Evolutionary conservation across 345 rosid genomes (phyloP).

Genomic region (Leavenworthia alabamica): DNA sequence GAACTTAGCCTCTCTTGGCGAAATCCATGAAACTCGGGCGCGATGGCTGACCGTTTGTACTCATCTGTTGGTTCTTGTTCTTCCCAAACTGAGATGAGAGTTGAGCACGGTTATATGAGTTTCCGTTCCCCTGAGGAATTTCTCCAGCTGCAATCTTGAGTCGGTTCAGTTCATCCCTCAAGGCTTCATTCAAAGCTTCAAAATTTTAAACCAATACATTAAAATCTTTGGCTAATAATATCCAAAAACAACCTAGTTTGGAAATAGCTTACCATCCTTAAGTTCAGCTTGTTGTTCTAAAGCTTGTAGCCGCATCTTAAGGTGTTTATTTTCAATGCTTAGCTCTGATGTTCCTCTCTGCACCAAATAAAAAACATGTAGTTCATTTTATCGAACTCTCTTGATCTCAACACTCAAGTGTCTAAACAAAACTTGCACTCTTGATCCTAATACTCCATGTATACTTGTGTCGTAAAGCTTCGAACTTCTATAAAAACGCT

Average conservation of each 20-base stretch:
- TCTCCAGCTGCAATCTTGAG: constrained; percentile 76
- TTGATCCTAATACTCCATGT: background rate
- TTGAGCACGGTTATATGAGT: constrained; percentile 41
- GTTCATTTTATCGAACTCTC: background rate
- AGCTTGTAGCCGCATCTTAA: constrained; percentile 29
- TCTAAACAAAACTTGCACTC: background rate
- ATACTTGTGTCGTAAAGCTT: background rate
- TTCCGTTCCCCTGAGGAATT: constrained; percentile 52
- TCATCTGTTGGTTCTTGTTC: constrained; percentile 41
- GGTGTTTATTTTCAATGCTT: constrained; percentile 30
- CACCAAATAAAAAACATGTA: constrained; percentile 2
- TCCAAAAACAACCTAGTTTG: background rate
- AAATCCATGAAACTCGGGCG: constrained; percentile 44
- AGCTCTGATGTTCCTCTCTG: constrained; percentile 34
- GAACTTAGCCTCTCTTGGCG: constrained; percentile 35
- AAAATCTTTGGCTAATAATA: background rate
- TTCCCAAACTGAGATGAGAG: constrained; percentile 42
- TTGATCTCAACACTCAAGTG: background rate
- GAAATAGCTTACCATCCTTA: constrained; percentile 21
- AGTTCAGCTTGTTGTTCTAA: constrained; percentile 30
- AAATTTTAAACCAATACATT: background rate
- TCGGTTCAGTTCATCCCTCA: constrained; percentile 84
- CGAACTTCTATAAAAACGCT: background rate
- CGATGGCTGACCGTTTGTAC: constrained; percentile 34
- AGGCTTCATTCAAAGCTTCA: constrained; percentile 75